These are phyloP conservation scores for Trichoderma parareesei DNA, from an alignment of 495 filamentous ascomycete genomes.

Conservation along the genomic window DNA sequence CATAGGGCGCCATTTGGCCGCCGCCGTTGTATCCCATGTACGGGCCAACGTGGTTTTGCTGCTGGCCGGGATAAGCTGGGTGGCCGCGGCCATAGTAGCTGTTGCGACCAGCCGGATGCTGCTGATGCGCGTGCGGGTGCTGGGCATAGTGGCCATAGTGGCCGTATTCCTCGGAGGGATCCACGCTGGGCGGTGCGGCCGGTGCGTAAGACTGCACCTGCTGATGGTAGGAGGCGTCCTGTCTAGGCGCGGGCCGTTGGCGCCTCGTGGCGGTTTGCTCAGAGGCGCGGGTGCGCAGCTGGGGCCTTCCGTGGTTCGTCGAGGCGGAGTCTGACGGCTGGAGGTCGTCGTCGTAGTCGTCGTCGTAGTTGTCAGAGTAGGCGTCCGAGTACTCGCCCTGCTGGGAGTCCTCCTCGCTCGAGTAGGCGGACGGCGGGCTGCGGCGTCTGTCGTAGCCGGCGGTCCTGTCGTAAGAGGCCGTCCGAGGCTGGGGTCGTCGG, in stretches of 20 bases:
- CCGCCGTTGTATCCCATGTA: conserved; percentile 18
- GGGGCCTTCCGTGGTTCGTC: conserved; percentile 23
- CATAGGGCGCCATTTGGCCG: conserved; percentile 38
- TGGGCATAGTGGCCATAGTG: conserved; percentile 28
- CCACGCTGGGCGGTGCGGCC: conserved; percentile 36
- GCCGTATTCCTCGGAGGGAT: conserved; percentile 35
- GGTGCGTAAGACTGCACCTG: conserved; percentile 10
- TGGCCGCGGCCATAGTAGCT: conserved; percentile 29
- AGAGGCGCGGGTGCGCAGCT: conserved; percentile 23
- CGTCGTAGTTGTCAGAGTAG: conserved; percentile 8
- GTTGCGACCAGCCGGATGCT: conserved; percentile 24
- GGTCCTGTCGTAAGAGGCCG: not conserved
- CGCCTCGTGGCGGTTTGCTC: conserved; percentile 27
- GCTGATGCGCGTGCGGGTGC: conserved; percentile 21
- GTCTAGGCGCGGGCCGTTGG: conserved; percentile 13
- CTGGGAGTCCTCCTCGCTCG: conserved; percentile 25
- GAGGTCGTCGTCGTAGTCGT: conserved; percentile 50
- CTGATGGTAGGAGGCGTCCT: conserved; percentile 12
- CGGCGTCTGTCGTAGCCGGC: not conserved
- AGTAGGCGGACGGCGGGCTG: conserved; percentile 15
- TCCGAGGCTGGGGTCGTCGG: not conserved
- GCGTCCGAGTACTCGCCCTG: not conserved
- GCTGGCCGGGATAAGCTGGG: conserved; percentile 15
- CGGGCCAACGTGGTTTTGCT: conserved; percentile 22
- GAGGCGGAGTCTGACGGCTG: conserved; percentile 80